These are phyloP conservation scores for Parathielavia hyrcaniae DNA, from an alignment of 495 filamentous ascomycete species.

Conservation along the genomic window DNA sequence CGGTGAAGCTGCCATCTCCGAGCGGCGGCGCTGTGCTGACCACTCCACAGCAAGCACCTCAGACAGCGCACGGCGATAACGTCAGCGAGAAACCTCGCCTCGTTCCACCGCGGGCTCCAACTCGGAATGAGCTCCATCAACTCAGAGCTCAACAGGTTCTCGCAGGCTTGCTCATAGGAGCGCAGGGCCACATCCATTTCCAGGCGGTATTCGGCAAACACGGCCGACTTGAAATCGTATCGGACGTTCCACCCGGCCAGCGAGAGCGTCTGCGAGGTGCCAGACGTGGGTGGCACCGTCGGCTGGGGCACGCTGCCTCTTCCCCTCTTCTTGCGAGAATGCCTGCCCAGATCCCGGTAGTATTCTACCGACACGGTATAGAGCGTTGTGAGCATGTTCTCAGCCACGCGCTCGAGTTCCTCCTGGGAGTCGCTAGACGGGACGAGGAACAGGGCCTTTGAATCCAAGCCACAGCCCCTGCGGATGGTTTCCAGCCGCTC, in stretches of 20 bases:
- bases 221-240: slow-evolving; percentile 85
- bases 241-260: slow-evolving; percentile 81
- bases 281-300: slow-evolving; percentile 73
- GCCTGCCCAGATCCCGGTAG: slow-evolving; percentile 85
- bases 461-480: slow-evolving; percentile 69
- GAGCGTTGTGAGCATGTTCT: slow-evolving; percentile 51
- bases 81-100: slow-evolving; percentile 75
- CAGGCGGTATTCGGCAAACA: slow-evolving; percentile 83
- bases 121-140: slow-evolving; percentile 80
- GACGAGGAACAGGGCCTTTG: slow-evolving; percentile 64
- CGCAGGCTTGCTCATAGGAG: slow-evolving; percentile 79
- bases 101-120: slow-evolving; percentile 81
- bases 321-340: slow-evolving; percentile 74
- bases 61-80: slow-evolving; percentile 69
- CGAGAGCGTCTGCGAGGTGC: slow-evolving; percentile 77
- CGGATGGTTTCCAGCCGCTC: slow-evolving; percentile 72
- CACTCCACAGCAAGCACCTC: slow-evolving; percentile 69
- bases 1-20: slow-evolving; percentile 71
- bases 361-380: slow-evolving; percentile 73
- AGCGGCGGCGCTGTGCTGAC: slow-evolving; percentile 66
- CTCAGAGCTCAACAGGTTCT: slow-evolving; percentile 68
- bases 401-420: slow-evolving; percentile 59
- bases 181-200: slow-evolving; percentile 80
- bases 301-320: slow-evolving; percentile 68
- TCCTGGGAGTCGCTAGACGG: slow-evolving; percentile 39